Evolutionary conservation across 768 basidiomycete genomes (phyloP).

Genomic region (Phlebiopsis flavidoalba): DNA sequence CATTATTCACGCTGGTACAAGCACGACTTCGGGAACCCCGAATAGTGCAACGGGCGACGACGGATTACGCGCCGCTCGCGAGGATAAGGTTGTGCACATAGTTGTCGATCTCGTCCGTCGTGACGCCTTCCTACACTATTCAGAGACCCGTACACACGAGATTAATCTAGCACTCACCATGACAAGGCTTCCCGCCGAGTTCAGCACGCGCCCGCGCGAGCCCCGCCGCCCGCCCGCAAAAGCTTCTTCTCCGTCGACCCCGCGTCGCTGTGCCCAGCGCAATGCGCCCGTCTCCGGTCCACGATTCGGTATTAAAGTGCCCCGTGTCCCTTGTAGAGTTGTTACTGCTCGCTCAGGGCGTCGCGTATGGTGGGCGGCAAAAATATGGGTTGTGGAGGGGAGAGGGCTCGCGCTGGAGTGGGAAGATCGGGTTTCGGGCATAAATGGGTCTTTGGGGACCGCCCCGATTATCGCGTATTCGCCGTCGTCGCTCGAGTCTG

Average conservation of each 20-base stretch:
- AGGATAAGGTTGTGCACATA: constrained; percentile 70
- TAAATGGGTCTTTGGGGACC: constrained; percentile 64
- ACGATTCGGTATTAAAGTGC: not conserved
- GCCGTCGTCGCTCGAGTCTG: constrained; percentile 34
- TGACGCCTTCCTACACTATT: constrained; percentile 51
- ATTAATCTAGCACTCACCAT: constrained; percentile 13
- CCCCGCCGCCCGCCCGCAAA: constrained; percentile 15
- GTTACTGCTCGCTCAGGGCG: constrained; percentile 10
- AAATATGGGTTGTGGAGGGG: constrained; percentile 48
- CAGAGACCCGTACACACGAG: not conserved
- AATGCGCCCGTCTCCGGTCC: constrained; percentile 2
- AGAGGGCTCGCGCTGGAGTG: constrained; percentile 42
- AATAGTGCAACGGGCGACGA: constrained; percentile 79
- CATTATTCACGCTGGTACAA: constrained; percentile 87
- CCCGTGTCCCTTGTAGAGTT: not conserved
- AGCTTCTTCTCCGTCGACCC: constrained; percentile 15
- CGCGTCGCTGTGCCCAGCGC: constrained; percentile 10
- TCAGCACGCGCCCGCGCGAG: constrained; percentile 17
- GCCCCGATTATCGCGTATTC: constrained; percentile 55
- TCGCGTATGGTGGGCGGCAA: constrained; percentile 57
- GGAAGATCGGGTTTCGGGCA: constrained; percentile 55
- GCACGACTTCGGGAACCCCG: constrained; percentile 72
- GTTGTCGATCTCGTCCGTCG: constrained; percentile 72
- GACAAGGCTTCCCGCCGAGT: constrained; percentile 17
- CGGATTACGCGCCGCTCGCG: constrained; percentile 69